Conservation (phyloP, 495 filamentous ascomycete genomes). For the Bryoglossum gracile region DNA sequence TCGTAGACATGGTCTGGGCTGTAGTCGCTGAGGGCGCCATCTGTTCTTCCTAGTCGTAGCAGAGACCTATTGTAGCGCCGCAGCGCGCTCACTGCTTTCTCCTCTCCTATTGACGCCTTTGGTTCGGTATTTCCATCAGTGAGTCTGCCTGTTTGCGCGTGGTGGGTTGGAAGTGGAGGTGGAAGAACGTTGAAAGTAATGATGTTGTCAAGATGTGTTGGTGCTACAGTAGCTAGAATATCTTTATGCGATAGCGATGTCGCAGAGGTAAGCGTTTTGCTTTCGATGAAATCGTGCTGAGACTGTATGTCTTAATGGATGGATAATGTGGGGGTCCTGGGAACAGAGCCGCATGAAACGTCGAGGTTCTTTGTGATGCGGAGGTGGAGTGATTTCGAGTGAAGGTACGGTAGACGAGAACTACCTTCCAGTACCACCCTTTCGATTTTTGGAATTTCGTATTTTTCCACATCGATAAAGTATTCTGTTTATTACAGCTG, state of each 20-base stretch:
- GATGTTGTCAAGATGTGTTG: no score
- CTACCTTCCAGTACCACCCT: no score
- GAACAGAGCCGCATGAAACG: slow-evolving; percentile 2
- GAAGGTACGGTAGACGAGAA: no score
- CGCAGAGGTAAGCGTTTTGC: not conserved
- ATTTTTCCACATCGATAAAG: no score
- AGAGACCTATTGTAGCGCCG: not conserved
- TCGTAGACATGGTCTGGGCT: slow-evolving; percentile 28
- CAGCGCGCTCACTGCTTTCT: slow-evolving; percentile 2
- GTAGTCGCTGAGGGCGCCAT: slow-evolving; percentile 24
- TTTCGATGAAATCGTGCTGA: slow-evolving; percentile 2
- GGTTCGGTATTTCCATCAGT: not conserved
- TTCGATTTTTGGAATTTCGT: no score
- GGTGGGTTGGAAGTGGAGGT: not conserved
- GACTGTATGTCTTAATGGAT: not conserved
- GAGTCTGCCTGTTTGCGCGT: not conserved
- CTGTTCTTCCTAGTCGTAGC: not conserved
- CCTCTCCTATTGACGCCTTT: not conserved
- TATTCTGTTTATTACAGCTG: no score
- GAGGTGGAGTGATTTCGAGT: no score
- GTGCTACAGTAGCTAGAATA: no score
- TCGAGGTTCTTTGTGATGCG: no score
- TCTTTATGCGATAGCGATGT: no score
- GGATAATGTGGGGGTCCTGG: slow-evolving; percentile 5
- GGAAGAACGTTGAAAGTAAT: no score